Conservation (phyloP, 2,329 filamentous ascomycete species). For the Trichoderma gracile region DNA sequence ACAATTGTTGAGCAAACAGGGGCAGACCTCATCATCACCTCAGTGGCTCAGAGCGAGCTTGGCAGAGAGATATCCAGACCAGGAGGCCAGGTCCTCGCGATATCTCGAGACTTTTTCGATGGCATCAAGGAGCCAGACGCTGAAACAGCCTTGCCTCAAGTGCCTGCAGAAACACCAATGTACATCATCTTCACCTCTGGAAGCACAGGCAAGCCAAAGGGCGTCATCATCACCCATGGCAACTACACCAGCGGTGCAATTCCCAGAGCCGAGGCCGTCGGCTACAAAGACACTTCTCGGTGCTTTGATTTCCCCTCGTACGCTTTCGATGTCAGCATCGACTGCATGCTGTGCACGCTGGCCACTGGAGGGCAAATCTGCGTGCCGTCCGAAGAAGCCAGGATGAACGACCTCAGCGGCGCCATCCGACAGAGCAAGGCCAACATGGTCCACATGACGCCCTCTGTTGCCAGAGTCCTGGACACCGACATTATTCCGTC, state of each 20-base stretch:
- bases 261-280: constrained; percentile 45
- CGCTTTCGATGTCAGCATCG: constrained; percentile 57
- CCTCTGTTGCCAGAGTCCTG: constrained; percentile 51
- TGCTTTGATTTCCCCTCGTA: constrained; percentile 54
- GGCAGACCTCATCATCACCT: constrained; percentile 45
- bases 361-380: constrained; percentile 52
- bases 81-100: constrained; percentile 38
- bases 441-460: constrained; percentile 55
- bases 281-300: constrained; percentile 45
- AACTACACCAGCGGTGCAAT: constrained; percentile 50
- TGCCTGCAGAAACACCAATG: constrained; percentile 47
- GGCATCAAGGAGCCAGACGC: constrained; percentile 24
- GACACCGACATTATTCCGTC: constrained; percentile 49
- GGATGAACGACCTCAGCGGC: constrained; percentile 52
- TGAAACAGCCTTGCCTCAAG: constrained; percentile 35
- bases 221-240: constrained; percentile 54
- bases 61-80: constrained; percentile 41
- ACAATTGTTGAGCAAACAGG: constrained; percentile 48
- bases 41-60: constrained; percentile 41
- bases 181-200: constrained; percentile 67
- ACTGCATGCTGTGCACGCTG: constrained; percentile 57
- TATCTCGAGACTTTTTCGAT: constrained; percentile 36
- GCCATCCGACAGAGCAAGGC: constrained; percentile 47
- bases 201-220: constrained; percentile 65
- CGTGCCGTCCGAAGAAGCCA: constrained; percentile 55